These are phyloP conservation scores for Bothriochloa decipiens DNA, from an alignment of 176 grass and related monocot species.

Conservation along the genomic window DNA sequence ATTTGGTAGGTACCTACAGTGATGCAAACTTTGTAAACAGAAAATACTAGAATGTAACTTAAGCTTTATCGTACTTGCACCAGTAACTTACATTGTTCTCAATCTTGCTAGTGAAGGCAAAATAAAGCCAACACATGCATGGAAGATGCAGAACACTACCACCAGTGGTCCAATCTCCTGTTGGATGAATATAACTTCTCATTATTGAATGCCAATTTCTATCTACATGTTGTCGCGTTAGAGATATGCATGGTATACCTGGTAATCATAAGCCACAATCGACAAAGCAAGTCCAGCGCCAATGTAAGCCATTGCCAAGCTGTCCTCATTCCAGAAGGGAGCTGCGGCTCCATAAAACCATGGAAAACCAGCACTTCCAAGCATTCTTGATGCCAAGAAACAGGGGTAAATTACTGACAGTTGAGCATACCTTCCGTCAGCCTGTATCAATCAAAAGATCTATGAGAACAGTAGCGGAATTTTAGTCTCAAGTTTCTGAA, in stretches of 20 bases:
- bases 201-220: slow-evolving; percentile 10
- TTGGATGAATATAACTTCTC: neutral
- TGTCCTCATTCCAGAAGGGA: slow-evolving; percentile 62
- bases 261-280: slow-evolving; percentile 86
- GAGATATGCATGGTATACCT: slow-evolving; percentile 46
- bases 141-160: slow-evolving; percentile 1
- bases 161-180: slow-evolving; percentile 83
- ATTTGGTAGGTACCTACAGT: slow-evolving; percentile 87
- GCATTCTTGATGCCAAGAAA: slow-evolving; percentile 86
- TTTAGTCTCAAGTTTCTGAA: neutral
- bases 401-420: slow-evolving; percentile 75
- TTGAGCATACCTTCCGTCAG: slow-evolving; percentile 72
- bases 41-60: neutral
- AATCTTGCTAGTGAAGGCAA: too few relatives aligned
- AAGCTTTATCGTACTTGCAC: neutral
- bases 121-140: too few relatives aligned
- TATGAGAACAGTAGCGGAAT: neutral
- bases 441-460: slow-evolving; percentile 56
- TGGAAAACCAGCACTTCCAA: slow-evolving; percentile 70
- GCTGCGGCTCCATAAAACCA: slow-evolving; percentile 66
- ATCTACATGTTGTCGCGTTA: neutral
- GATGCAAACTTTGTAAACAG: slow-evolving; percentile 36
- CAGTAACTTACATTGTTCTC: too few relatives aligned
- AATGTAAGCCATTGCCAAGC: slow-evolving; percentile 64
- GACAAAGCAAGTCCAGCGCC: slow-evolving; percentile 60